Evolutionary conservation across 352 stramenopile species (phyloP), one percentile per base, ranked within the genome.

Genomic region (Phytophthora sansomeana): DNA sequence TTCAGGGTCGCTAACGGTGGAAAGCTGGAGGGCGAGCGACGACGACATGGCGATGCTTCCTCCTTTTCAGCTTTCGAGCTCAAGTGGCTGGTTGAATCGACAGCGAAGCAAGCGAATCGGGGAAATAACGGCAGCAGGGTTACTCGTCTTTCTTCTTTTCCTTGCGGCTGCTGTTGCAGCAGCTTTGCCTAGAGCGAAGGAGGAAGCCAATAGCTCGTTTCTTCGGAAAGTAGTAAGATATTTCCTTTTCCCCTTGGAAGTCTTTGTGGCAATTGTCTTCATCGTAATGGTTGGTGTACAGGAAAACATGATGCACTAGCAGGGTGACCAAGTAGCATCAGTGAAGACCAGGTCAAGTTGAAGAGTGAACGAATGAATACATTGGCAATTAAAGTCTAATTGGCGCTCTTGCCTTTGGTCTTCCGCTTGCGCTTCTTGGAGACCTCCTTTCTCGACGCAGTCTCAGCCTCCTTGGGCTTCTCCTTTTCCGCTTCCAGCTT

Each of bases 401-500:
- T 74, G 50, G 69, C 63, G 41, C 53, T 77, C 54, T 72, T 74
- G 29, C 58, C 53, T 47, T 79, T 74, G 60, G 66, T 69, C 52
- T 75, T 79, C 47, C 53, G 56, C 58, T 78, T 75, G 48, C 62
- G 60, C 49, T 83, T 78, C 58, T 78, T 81, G 42, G 62, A 55
- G 47, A 72, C 74, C 58, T 72, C 69, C 49, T 75, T 74, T 51
- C 46, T 85, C 52, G 49, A 39, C 43, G 54, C 41, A 21, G 42
- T 55, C 17, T 67, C 52, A 7, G 50, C 21, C 54, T 69, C 54
- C 48, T 74, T 80, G 2, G 48, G n/a, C 44, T 73, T 55, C 53
- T 85, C 78, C 71, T 92, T 92, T 44, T 83, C 83, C 3, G 77
- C 78, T 32, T 89, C 81, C 4, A 96, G 54, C 75, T 83, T 71